These are phyloP conservation scores for Microbotryum violaceum DNA, from an alignment of 1,284 basidiomycete genomes.

Conservation along the genomic window DNA sequence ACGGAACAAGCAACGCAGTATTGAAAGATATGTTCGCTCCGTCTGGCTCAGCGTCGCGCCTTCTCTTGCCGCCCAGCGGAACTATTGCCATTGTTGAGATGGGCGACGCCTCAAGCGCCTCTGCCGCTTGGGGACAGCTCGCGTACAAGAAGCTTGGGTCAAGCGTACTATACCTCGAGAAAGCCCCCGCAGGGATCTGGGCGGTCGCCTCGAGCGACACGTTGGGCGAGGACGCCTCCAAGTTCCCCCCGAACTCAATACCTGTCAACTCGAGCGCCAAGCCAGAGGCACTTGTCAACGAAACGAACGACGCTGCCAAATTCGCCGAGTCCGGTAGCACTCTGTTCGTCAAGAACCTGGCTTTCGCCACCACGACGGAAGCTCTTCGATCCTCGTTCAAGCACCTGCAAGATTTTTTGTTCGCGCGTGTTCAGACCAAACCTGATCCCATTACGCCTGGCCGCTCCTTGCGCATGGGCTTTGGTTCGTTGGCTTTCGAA, in stretches of 20 bases:
- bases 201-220: background rate
- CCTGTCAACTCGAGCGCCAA: conserved; percentile 37
- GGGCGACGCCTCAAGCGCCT: conserved; percentile 59
- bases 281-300: conserved; percentile 36
- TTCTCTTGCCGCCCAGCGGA: conserved; percentile 84
- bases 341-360: conserved; percentile 89
- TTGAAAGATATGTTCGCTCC: conserved; percentile 70
- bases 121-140: conserved; percentile 68
- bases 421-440: conserved; percentile 86
- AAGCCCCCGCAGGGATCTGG: conserved; percentile 74
- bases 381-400: conserved; percentile 63
- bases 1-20: conserved; percentile 68
- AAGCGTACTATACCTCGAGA: conserved; percentile 85
- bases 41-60: conserved; percentile 65
- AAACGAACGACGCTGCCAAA: conserved; percentile 46
- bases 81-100: conserved; percentile 92
- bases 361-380: conserved; percentile 78
- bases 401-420: conserved; percentile 72
- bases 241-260: background rate
- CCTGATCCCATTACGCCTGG: conserved; percentile 65
- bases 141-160: conserved; percentile 84
- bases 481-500: conserved; percentile 88
- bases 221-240: conserved; percentile 18
- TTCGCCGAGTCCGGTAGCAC: conserved; percentile 60
- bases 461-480: conserved; percentile 76